Evolutionary conservation across 768 basidiomycete species (phyloP).

Genomic region (Phaeotremella fagi): DNA sequence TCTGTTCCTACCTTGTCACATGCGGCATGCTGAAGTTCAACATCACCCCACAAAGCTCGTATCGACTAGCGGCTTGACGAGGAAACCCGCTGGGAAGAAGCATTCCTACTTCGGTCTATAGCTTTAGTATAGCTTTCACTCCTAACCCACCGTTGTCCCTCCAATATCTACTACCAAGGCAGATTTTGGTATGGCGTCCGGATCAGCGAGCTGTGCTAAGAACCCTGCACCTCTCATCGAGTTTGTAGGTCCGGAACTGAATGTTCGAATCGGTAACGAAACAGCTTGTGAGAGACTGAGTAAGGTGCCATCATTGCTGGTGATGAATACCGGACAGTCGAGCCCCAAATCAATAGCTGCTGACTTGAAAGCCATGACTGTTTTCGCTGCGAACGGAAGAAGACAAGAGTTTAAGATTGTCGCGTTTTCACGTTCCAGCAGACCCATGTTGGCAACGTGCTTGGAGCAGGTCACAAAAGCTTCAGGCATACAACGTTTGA

Average conservation of each 20-base stretch:
- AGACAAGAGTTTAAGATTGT: slow-evolving; percentile 63
- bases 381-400: slow-evolving; percentile 57
- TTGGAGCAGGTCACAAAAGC: slow-evolving; percentile 52
- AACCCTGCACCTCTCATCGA: slow-evolving; percentile 67
- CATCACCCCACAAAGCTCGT: slow-evolving; percentile 12
- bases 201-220: slow-evolving; percentile 52
- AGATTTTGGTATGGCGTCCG: slow-evolving; percentile 27
- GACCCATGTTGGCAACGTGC: slow-evolving; percentile 52
- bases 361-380: slow-evolving; percentile 56
- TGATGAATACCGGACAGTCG: slow-evolving; percentile 51
- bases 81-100: slow-evolving; percentile 10
- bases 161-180: slow-evolving; percentile 59
- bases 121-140: not conserved
- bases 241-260: slow-evolving; percentile 61
- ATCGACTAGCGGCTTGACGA: slow-evolving; percentile 11
- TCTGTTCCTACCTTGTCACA: slow-evolving; percentile 1
- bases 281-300: slow-evolving; percentile 51
- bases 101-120: slow-evolving; percentile 9
- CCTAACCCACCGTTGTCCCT: slow-evolving; percentile 53
- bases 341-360: slow-evolving; percentile 54
- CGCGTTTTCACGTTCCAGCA: slow-evolving; percentile 65
- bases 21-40: slow-evolving; percentile 15
- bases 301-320: slow-evolving; percentile 45
- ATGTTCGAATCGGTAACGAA: slow-evolving; percentile 61
- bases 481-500: slow-evolving; percentile 6